A percentile compares a stretch with the other conserved stretches of the same genome.
phyloP scores from a whole-genome alignment of 257 asterid species.

The Solanum chmielewskii region DNA sequence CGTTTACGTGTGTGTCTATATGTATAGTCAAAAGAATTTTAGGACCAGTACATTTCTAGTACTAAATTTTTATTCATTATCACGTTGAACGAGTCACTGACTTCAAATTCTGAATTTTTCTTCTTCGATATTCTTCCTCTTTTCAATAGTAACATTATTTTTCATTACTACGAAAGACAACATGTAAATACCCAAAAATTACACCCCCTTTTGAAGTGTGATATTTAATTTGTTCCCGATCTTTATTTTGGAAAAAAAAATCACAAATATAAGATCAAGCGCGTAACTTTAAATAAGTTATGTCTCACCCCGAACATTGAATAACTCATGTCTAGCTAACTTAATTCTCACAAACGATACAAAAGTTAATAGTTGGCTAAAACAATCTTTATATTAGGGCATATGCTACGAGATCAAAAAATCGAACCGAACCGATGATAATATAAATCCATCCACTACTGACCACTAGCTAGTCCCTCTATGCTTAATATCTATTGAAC shows the following conservation, averaged over 20 bases:
- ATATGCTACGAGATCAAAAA: no score
- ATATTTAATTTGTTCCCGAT: no score
- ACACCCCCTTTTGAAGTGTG: no score
- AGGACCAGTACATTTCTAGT: not conserved
- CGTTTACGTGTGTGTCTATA: not conserved
- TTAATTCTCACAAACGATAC: not conserved
- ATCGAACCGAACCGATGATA: no score
- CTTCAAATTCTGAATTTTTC: not conserved
- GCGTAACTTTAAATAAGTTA: not conserved
- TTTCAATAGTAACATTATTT: not conserved
- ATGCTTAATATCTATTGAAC: not conserved
- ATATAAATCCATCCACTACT: not conserved
- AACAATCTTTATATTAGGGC: not conserved
- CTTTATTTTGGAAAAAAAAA: no score
- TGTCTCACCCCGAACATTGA: not conserved
- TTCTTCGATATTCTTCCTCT: not conserved
- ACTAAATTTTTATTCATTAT: not conserved
- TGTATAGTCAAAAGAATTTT: not conserved
- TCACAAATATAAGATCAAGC: no score
- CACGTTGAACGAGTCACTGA: not conserved
- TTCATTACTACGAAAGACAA: not conserved
- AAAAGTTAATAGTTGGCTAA: not conserved
- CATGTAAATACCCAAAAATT: no score
- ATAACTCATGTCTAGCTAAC: not conserved
- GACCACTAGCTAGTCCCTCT: not conserved